Base-by-base conservation (phyloP, 441 rosid species). In the Hura crepitans region DNA sequence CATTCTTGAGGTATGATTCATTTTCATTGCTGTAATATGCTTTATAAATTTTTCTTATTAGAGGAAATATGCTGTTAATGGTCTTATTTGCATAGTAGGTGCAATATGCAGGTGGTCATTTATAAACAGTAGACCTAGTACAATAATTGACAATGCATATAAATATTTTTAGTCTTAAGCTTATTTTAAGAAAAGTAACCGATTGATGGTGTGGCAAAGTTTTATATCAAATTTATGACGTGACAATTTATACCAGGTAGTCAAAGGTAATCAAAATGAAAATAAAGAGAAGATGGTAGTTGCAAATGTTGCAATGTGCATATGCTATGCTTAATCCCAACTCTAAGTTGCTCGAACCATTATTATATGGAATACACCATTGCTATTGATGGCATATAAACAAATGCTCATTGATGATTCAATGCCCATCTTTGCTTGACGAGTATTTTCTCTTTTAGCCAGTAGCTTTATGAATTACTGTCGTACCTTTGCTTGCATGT, bases 1-100 rank as follows among this genome's bases (percentile, higher is more conserved):
- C 17, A 86, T 91, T 75, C 81, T 91, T 68, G 97, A 92, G 91
- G 97, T 89, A 84, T 60, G 65, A 56, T 76, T 66, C 45, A 30
- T 55, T 15, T 35, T 68, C 35, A 8, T 5, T 0, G 4, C 39
- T 39, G 1, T 39, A 20, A 12, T 22, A 11, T 39, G 12, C n/a
- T 14, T 37, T 39, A 15, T 37, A 11, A 33, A 59, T 60, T 4
- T 2, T 11, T 37, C 28, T 60, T 62, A 5, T 5, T 43, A 62
- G 50, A 39, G 50, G 14, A 62, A 22, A 8, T 39, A n/a, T 49
- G 14, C 14, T 22, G 4, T 33, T 62, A 22, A 62, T 13, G 25
- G 45, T 35, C 1, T 62, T 42, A 23, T 62, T 39, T 13, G 13
- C 6, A 62, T 62, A 23, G 43, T 42, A 23, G 17, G 6, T 39